These are phyloP conservation scores for Puccinellia tenuiflora DNA, from an alignment of 176 grass and related monocot species.

Conservation along the genomic window DNA sequence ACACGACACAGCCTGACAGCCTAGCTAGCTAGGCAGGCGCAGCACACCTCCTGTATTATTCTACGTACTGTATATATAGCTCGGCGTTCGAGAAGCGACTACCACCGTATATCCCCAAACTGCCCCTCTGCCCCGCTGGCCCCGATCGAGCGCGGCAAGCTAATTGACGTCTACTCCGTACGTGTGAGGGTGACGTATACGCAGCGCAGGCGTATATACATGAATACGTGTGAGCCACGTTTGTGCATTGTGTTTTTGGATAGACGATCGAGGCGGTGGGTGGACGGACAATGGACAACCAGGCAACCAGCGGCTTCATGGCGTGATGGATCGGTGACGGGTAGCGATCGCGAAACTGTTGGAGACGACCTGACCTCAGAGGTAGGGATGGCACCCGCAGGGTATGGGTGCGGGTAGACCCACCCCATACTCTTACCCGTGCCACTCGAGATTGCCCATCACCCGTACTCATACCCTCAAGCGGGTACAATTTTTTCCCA, in stretches of 20 bases:
- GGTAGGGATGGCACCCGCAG: too few relatives aligned
- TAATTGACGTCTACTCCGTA: too few relatives aligned
- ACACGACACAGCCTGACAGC: neutral
- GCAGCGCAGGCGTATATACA: neutral
- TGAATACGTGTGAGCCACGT: neutral
- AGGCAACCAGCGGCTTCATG: too few relatives aligned
- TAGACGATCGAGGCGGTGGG: neutral
- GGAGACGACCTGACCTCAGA: neutral
- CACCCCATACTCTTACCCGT: too few relatives aligned
- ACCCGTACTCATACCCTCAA: too few relatives aligned
- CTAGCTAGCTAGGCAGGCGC: neutral
- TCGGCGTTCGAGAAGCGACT: neutral
- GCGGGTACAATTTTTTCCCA: too few relatives aligned
- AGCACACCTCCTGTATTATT: neutral
- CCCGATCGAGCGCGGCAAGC: too few relatives aligned
- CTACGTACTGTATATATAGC: too few relatives aligned
- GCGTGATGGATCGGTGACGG: neutral
- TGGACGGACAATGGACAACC: neutral
- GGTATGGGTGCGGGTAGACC: too few relatives aligned
- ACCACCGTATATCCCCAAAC: neutral
- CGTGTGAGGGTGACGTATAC: neutral
- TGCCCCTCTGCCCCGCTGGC: neutral
- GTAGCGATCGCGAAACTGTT: neutral
- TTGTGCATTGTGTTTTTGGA: neutral
- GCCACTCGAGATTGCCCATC: too few relatives aligned